Evolutionary conservation across 1,284 basidiomycete genomes (phyloP), one percentile per base, ranked within the genome.

Genomic region (Austroboletus rostrupii): DNA sequence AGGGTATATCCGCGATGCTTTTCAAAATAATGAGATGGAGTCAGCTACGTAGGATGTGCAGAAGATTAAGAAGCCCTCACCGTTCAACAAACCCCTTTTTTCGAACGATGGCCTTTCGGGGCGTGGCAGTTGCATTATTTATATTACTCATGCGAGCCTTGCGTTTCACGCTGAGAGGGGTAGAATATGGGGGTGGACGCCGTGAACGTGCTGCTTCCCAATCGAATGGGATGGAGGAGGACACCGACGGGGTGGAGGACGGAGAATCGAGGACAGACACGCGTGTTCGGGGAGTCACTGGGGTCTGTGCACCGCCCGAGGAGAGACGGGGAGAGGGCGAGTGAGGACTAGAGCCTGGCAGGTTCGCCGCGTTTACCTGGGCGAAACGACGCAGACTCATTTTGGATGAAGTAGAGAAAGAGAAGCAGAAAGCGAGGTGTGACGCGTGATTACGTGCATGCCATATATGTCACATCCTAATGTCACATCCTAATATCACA

Each of bases 201-300:
- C 76, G 73, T 2, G 78, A 75, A 19, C 82, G 73, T 10, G 81
- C 88, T 0, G 89, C 88, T 37, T 87, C 84, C 89, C 88, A 91
- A 70, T 91, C 88, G 61, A 91, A 90, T 1, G 87, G 84, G 11
- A 76, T 68, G 12, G 83, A 83, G 0, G 83, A 83, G 13, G 85
- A 87, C 38, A 84, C 73, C 2, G 87, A 90, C 1, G 85, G 80
- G 0, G 81, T 80, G 1, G 75, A 68, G 44, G 76, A 81, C 6
- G 75, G 85, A 28, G 76, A 87, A 54, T 78, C 70, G 43, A 79
- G 64, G 48, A 64, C 69, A 11, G 77, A 74, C n/a, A 71, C 62
- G 44, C 78, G 73, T 19, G 61, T 52, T 43, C 67, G 59, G 4
- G 60, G 67, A 64, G 52, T 71, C 58, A 41, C 48, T 3, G 79